These are phyloP conservation scores for Arachis monticola DNA, from an alignment of 331 rosid genomes.

Conservation along the genomic window DNA sequence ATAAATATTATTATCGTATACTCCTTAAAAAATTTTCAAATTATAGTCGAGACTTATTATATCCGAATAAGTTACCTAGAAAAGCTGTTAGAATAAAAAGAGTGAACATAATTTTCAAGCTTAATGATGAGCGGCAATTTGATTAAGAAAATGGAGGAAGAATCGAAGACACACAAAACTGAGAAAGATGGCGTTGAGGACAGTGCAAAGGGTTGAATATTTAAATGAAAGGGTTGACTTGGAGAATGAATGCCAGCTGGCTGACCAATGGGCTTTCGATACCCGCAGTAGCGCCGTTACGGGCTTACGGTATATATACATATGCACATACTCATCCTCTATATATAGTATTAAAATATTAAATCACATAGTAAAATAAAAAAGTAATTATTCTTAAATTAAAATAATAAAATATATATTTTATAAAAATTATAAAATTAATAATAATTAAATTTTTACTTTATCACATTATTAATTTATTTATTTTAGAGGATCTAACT, in stretches of 20 bases:
- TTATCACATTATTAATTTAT: too few species aligned
- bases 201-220: background rate
- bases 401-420: too few species aligned
- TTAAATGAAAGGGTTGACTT: conserved; percentile 1
- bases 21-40: too few species aligned
- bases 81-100: background rate
- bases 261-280: background rate
- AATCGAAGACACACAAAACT: background rate
- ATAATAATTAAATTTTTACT: too few species aligned
- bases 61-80: background rate
- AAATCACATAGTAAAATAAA: too few species aligned
- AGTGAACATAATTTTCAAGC: background rate
- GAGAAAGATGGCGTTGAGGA: background rate
- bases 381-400: too few species aligned
- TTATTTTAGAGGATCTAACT: too few species aligned
- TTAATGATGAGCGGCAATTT: background rate
- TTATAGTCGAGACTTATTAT: background rate
- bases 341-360: too few species aligned
- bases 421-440: too few species aligned
- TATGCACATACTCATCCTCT: too few species aligned
- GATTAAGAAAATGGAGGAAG: background rate
- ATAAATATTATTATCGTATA: too few species aligned
- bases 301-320: too few species aligned
- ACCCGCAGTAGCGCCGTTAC: background rate
- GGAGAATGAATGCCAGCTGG: background rate